These are phyloP conservation scores for Apiotrichum domesticum DNA, from an alignment of 1,284 basidiomycete species.

Conservation along the genomic window DNA sequence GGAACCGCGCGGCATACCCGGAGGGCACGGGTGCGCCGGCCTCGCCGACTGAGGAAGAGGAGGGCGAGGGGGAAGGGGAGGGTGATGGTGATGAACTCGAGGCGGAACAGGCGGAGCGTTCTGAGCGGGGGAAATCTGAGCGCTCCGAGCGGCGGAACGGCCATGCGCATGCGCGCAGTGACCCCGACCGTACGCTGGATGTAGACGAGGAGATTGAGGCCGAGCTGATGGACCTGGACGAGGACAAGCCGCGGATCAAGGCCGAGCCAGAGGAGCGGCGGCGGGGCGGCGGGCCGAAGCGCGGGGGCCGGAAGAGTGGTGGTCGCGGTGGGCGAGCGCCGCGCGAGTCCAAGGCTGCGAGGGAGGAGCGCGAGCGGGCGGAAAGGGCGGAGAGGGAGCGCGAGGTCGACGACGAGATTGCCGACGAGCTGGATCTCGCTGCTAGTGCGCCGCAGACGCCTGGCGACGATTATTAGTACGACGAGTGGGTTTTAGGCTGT, in stretches of 20 bases:
- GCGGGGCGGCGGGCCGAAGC: not conserved
- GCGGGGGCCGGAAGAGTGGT: too few species aligned
- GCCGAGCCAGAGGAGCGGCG: not conserved
- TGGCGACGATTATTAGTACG: constrained; percentile 7
- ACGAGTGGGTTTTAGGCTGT: too few species aligned
- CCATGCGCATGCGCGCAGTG: not conserved
- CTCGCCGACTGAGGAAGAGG: not conserved
- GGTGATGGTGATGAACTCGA: not conserved
- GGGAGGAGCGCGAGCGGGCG: not conserved
- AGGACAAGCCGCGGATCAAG: not conserved
- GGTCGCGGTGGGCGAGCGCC: too few species aligned
- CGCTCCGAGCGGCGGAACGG: too few species aligned
- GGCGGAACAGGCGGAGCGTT: too few species aligned
- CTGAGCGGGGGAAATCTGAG: too few species aligned
- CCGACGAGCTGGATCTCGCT: not conserved
- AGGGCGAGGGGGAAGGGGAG: not conserved
- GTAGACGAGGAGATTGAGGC: constrained; percentile 1
- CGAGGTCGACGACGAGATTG: not conserved
- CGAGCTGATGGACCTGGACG: not conserved
- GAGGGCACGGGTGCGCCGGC: constrained; percentile 7
- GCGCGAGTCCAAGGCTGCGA: not conserved
- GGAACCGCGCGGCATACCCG: constrained; percentile 10
- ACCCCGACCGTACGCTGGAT: not conserved
- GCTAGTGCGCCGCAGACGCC: not conserved
- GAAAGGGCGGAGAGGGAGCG: not conserved